A percentile compares a stretch with the other conserved stretches of the same genome.
Conservation (phyloP, 2,329 filamentous ascomycete species). For the Stemphylium vesicarium region DNA sequence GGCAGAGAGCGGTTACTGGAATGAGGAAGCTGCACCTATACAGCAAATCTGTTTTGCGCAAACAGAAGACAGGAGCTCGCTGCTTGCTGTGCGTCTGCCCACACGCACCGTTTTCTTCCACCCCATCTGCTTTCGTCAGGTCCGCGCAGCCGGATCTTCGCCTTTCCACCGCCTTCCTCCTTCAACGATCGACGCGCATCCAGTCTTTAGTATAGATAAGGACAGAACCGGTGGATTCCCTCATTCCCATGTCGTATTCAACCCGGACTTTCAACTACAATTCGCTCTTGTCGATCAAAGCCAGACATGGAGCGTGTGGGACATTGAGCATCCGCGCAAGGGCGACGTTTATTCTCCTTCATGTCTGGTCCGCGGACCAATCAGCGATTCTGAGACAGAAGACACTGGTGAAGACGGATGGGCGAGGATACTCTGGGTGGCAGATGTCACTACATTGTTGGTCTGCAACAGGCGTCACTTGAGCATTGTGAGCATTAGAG, state of each 20-base stretch:
- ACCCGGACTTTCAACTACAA: constrained; percentile 65
- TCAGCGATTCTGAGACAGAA: constrained; percentile 7
- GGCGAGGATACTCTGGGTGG: constrained; percentile 58
- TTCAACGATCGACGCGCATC: constrained; percentile 64
- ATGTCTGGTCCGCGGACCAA: constrained; percentile 38
- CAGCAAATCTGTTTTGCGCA: constrained; percentile 62
- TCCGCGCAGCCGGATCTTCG: constrained; percentile 21
- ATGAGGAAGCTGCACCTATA: constrained; percentile 59
- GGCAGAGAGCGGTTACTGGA: constrained; percentile 62
- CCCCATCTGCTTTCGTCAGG: constrained; percentile 27
- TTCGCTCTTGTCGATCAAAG: constrained; percentile 69
- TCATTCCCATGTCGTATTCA: constrained; percentile 71
- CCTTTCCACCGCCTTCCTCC: constrained; percentile 38
- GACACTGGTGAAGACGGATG: constrained; percentile 53
- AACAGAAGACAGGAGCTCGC: constrained; percentile 49
- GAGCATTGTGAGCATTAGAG: constrained; percentile 45
- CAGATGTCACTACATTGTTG: constrained; percentile 57
- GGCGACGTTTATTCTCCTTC: constrained; percentile 42
- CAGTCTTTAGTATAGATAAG: constrained; percentile 60
- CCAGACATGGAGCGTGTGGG: constrained; percentile 73
- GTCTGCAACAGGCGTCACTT: constrained; percentile 58
- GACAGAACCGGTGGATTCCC: constrained; percentile 60
- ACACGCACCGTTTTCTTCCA: constrained; percentile 58
- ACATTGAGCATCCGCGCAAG: constrained; percentile 51
- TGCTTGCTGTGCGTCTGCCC: constrained; percentile 59